Evolutionary conservation across 1,139 yeast genomes (phyloP), one percentile per base, ranked within the genome.

Genomic region (Diutina rugosa): DNA sequence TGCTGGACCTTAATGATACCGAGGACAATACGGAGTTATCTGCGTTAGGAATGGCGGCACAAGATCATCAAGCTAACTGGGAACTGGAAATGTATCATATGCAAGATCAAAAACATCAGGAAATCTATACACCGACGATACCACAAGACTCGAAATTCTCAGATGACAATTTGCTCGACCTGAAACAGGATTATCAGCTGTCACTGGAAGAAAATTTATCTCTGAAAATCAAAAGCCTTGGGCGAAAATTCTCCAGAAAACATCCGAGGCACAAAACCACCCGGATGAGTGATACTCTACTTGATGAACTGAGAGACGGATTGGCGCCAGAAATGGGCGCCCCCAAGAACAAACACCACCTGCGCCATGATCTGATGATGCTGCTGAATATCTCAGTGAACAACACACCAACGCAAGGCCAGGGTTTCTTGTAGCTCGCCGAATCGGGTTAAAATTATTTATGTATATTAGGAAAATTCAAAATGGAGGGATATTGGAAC

Each of bases 11-110:
- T 58, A 69, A 63, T 57, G 53, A 49, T 12, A 49, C 53, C 10
- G 53, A 61, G 38, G 76, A 73, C 48, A 76, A 81, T 29, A 82
- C 81, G 57, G 95, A 87, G 69, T 74, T 85, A 61, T 66, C 80
- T 51, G 89, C 86, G 6, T 74, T 84, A 63, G 89, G 89, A 58
- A 67, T 75, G 21, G 85, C 88, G 16, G 93, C 91, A 3, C 85
- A 83, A 65, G 87, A 84, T 59, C 95, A 87, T 66, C 75, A 79
- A 56, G 74, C 70, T 21, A 79, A 85, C 66, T 87, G 93, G 93
- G 89, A 84, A 63, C 69, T 76, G 54, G 84, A 84, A 65, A 81
- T 82, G 77, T 78, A 76, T 64, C 16, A 32, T 18, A 32, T 49
- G 41, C 44, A 49, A 12, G 53, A 32, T 7, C n/a, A 10, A 3